These are phyloP conservation scores for Myxozyma neotropica DNA, from an alignment of 805 yeast genomes.

Conservation along the genomic window DNA sequence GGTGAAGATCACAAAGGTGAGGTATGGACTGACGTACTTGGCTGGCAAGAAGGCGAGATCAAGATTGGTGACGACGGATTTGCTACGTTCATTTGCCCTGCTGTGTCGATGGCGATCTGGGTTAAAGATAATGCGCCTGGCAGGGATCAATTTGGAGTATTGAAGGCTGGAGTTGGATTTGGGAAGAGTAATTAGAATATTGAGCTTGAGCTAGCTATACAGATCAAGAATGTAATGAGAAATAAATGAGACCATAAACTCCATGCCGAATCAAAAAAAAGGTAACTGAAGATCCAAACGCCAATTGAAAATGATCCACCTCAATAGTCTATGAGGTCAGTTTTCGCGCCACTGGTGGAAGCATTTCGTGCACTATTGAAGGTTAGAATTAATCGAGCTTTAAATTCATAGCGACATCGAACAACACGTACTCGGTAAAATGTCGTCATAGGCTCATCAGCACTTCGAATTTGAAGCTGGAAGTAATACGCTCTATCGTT, in stretches of 20 bases:
- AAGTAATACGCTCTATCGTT: conserved; percentile 92
- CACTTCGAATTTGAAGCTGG: conserved; percentile 94
- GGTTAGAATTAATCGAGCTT: too few species aligned
- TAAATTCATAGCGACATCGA: not conserved
- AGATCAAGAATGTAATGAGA: not conserved
- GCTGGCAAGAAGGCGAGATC: conserved; percentile 25
- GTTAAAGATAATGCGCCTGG: conserved; percentile 24
- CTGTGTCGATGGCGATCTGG: conserved; percentile 27
- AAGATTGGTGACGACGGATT: conserved; percentile 28
- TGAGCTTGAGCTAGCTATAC: too few species aligned
- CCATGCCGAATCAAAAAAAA: not conserved
- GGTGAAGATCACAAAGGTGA: conserved; percentile 27
- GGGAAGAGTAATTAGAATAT: not conserved
- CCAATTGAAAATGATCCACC: not conserved
- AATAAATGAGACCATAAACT: not conserved
- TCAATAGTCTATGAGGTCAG: conserved; percentile 45
- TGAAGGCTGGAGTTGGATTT: conserved; percentile 13
- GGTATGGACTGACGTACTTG: conserved; percentile 32
- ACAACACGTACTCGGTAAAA: conserved; percentile 62
- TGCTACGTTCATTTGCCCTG: conserved; percentile 27
- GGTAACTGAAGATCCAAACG: not conserved
- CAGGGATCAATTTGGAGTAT: conserved; percentile 22
- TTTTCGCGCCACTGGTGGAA: conserved; percentile 97
- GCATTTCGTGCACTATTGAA: conserved; percentile 74
- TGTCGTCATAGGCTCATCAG: conserved; percentile 99